Evolutionary conservation across 225 moss, liverwort and hornwort genomes (phyloP).

Genomic region (Antitrichia curtipendula): DNA sequence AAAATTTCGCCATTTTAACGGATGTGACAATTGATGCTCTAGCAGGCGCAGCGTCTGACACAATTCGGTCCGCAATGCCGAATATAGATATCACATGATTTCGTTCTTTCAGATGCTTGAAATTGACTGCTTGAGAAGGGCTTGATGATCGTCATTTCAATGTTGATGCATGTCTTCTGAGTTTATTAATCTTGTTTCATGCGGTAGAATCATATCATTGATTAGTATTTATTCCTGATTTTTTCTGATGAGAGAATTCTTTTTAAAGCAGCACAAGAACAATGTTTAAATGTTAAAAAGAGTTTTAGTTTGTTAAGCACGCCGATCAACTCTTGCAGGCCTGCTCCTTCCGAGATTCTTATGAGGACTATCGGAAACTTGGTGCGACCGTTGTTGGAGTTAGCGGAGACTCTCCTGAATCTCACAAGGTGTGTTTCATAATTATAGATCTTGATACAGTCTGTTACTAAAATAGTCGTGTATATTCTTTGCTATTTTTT

Average conservation of each 20-base stretch:
- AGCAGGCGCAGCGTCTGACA: not conserved
- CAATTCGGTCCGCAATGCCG: not conserved
- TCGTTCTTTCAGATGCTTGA: not conserved
- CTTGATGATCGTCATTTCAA: not conserved
- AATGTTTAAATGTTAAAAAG: not conserved
- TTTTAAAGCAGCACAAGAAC: not conserved
- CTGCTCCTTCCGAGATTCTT: conserved; percentile 95
- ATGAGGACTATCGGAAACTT: conserved; percentile 72
- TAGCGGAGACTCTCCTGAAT: conserved; percentile 73
- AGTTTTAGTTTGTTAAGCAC: not conserved
- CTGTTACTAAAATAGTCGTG: not conserved
- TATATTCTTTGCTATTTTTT: not conserved
- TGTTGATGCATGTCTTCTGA: not conserved
- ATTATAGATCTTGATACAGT: not conserved
- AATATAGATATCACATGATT: not conserved
- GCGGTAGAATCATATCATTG: not conserved
- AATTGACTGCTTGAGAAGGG: not conserved
- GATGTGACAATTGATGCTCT: not conserved
- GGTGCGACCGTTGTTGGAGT: conserved; percentile 87
- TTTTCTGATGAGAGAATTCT: not conserved
- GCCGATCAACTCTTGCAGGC: conserved; percentile 36
- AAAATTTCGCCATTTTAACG: not conserved
- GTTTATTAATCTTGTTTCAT: not conserved
- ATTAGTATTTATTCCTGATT: not conserved
- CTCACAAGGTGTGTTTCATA: conserved; percentile 54